Conservation (phyloP, 495 filamentous ascomycete species). For the Pseudevernia furfuracea region DNA sequence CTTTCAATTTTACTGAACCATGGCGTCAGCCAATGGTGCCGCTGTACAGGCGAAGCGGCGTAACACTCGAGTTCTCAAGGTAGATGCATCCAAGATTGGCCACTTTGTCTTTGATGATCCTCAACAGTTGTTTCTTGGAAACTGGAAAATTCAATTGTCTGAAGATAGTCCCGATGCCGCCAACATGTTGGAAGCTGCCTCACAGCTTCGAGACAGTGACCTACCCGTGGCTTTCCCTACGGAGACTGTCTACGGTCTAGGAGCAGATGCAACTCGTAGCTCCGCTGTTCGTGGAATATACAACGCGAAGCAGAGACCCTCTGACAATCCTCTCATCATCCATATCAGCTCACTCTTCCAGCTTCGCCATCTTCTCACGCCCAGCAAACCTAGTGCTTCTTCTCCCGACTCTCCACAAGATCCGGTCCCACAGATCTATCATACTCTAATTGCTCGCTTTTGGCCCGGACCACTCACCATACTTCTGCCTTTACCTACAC, state of each 20-base stretch:
- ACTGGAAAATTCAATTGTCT: slow-evolving; percentile 22
- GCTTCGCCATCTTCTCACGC: slow-evolving; percentile 56
- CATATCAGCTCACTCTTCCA: slow-evolving; percentile 79
- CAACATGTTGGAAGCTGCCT: slow-evolving; percentile 23
- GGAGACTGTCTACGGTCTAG: slow-evolving; percentile 95
- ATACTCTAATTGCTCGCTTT: slow-evolving; percentile 69
- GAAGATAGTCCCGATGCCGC: slow-evolving; percentile 17
- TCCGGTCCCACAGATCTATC: slow-evolving; percentile 73
- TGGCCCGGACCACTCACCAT: slow-evolving; percentile 96
- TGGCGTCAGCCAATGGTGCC: neutral
- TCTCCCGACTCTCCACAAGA: slow-evolving; percentile 23
- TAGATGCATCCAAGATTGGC: slow-evolving; percentile 23
- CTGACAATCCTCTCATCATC: slow-evolving; percentile 92
- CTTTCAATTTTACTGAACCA: neutral
- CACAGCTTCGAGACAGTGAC: slow-evolving; percentile 49
- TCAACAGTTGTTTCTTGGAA: slow-evolving; percentile 20
- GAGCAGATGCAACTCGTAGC: slow-evolving; percentile 83
- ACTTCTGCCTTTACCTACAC: slow-evolving; percentile 66
- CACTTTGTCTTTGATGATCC: slow-evolving; percentile 22
- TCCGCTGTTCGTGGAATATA: slow-evolving; percentile 88
- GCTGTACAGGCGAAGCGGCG: neutral
- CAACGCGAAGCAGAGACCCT: slow-evolving; percentile 76
- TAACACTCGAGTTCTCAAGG: slow-evolving; percentile 18
- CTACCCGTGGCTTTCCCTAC: slow-evolving; percentile 91
- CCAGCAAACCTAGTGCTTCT: slow-evolving; percentile 18